Conservation (phyloP, 345 rosid genomes). For the Eucalyptus paniculata region DNA sequence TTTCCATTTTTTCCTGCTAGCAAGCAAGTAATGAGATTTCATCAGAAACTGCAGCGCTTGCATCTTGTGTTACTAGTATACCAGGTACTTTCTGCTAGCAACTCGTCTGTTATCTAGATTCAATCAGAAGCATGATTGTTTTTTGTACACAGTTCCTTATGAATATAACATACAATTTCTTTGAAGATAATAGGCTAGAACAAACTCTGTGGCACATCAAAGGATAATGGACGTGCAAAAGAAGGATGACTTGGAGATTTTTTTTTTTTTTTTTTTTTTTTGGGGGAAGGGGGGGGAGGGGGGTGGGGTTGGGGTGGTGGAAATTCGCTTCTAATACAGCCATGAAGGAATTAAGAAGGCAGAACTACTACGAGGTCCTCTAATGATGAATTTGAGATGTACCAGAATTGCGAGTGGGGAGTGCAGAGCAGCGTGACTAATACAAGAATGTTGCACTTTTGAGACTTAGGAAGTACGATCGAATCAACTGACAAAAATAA, state of each 20-base stretch:
- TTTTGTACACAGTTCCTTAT: background rate
- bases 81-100: background rate
- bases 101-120: background rate
- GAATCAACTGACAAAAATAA: background rate
- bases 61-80: background rate
- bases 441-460: background rate
- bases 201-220: background rate
- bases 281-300: no score
- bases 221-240: background rate
- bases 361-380: background rate
- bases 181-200: background rate
- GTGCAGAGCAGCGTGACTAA: background rate
- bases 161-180: background rate
- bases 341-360: background rate
- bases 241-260: background rate
- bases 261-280: no score
- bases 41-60: background rate
- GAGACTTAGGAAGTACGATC: background rate
- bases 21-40: background rate
- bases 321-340: background rate
- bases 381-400: background rate
- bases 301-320: no score
- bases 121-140: background rate
- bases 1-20: slow-evolving; percentile 51
- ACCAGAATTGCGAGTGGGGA: background rate